Conservation (phyloP, 768 basidiomycete genomes). For the Auriscalpium microsporum region DNA sequence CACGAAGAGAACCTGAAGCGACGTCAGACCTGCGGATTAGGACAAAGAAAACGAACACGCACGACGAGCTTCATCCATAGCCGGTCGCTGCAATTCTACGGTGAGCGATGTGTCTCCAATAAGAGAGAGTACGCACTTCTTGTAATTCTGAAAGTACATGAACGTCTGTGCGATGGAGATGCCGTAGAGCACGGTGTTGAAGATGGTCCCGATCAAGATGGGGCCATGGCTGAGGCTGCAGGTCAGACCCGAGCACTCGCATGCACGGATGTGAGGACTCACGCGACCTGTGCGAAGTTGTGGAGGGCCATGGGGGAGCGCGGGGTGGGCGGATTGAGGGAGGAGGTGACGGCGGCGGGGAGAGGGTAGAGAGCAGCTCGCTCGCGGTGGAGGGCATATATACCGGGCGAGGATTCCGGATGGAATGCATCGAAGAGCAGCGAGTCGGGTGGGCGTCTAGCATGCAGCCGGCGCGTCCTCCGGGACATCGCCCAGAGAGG, state of each 20-base stretch:
- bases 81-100: neutral
- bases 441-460: neutral
- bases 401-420: neutral
- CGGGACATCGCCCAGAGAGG: no score
- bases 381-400: neutral
- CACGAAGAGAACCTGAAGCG: neutral
- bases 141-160: constrained; percentile 5
- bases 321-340: neutral
- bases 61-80: constrained; percentile 10
- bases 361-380: neutral
- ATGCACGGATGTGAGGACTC: neutral
- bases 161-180: constrained; percentile 8
- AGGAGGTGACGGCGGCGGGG: neutral
- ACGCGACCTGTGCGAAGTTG: neutral
- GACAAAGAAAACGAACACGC: neutral
- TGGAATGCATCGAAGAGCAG: neutral
- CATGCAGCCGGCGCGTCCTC: no score
- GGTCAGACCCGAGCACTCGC: neutral
- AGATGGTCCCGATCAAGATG: constrained; percentile 8
- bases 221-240: constrained; percentile 6
- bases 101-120: neutral
- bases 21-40: neutral
- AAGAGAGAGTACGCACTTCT: constrained; percentile 2
- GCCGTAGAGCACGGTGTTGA: constrained; percentile 10
- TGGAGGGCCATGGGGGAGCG: neutral